phyloP scores from a whole-genome alignment of 2,329 filamentous ascomycete genomes.

The Grosmannia serpens region DNA sequence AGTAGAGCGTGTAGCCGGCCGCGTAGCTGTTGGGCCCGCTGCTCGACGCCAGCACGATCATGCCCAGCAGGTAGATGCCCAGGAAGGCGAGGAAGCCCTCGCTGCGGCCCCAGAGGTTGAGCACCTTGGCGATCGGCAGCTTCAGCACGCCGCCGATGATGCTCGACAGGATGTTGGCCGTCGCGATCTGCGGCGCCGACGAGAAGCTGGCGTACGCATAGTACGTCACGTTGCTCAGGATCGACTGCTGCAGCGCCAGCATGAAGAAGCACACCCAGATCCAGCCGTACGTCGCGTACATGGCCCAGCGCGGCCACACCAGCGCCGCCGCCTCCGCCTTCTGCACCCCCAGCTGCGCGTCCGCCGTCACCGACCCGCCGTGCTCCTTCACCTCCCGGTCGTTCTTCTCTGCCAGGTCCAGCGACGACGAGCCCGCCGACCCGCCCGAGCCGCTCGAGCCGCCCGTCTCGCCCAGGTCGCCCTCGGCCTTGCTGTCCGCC shows the following conservation, averaged over 20 bases:
- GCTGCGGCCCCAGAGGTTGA: constrained; percentile 56
- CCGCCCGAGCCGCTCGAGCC: not conserved
- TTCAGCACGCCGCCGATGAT: constrained; percentile 50
- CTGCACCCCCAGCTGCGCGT: constrained; percentile 32
- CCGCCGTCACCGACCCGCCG: constrained; percentile 6
- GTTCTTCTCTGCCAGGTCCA: constrained; percentile 1
- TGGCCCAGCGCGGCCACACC: constrained; percentile 28
- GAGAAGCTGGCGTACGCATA: constrained; percentile 40
- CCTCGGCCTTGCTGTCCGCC: not conserved
- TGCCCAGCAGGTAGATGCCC: constrained; percentile 34
- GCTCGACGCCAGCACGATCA: constrained; percentile 57
- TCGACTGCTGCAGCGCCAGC: constrained; percentile 24
- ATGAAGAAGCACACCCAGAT: constrained; percentile 31
- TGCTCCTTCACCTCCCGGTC: constrained; percentile 9
- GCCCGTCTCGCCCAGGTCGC: too few species aligned
- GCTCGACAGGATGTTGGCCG: constrained; percentile 40
- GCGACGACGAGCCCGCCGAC: not conserved
- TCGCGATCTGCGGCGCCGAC: constrained; percentile 41
- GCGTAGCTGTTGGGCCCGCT: constrained; percentile 48
- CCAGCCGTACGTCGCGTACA: constrained; percentile 21
- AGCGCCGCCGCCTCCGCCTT: constrained; percentile 36
- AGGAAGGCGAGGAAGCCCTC: constrained; percentile 48
- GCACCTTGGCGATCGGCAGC: constrained; percentile 53
- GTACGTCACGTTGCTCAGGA: constrained; percentile 28
- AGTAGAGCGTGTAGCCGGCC: constrained; percentile 55